phyloP scores from a whole-genome alignment of 345 rosid species.

The Eucalyptus sp. region DNA sequence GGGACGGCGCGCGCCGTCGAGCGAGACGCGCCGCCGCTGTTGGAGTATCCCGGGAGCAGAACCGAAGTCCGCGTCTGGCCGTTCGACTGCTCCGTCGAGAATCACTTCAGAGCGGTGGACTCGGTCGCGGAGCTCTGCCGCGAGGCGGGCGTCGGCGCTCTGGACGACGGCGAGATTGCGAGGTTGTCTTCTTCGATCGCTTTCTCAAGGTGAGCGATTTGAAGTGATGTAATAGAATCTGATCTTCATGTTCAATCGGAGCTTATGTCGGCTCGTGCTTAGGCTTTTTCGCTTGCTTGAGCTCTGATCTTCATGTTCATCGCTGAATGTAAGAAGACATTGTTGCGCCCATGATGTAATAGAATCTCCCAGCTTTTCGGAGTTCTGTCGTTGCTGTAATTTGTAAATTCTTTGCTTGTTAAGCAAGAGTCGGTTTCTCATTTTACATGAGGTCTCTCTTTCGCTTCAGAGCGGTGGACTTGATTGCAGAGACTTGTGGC shows the following conservation, averaged over 20 bases:
- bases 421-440: not conserved
- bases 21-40: not conserved
- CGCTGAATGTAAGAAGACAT: not conserved
- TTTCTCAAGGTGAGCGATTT: slow-evolving; percentile 44
- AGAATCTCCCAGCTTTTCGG: not conserved
- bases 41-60: not conserved
- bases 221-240: not conserved
- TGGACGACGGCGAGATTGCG: slow-evolving; percentile 19
- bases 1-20: too few relatives aligned
- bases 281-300: not conserved
- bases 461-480: slow-evolving; percentile 43
- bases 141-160: slow-evolving; percentile 16
- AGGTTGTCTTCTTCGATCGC: slow-evolving; percentile 43
- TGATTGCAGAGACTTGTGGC: slow-evolving; percentile 42
- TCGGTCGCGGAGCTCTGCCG: slow-evolving; percentile 41
- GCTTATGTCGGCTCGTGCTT: not conserved
- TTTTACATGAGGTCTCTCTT: not conserved
- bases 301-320: not conserved
- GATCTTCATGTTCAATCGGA: not conserved
- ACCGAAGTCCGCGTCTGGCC: slow-evolving; percentile 26
- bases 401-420: not conserved
- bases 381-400: not conserved
- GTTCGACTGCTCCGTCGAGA: slow-evolving; percentile 58
- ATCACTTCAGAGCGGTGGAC: slow-evolving; percentile 50
- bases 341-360: not conserved